Evolutionary conservation across 176 grass and related monocot species (phyloP), one percentile per base, ranked within the genome.

Genomic region (Neostapfia colusana): DNA sequence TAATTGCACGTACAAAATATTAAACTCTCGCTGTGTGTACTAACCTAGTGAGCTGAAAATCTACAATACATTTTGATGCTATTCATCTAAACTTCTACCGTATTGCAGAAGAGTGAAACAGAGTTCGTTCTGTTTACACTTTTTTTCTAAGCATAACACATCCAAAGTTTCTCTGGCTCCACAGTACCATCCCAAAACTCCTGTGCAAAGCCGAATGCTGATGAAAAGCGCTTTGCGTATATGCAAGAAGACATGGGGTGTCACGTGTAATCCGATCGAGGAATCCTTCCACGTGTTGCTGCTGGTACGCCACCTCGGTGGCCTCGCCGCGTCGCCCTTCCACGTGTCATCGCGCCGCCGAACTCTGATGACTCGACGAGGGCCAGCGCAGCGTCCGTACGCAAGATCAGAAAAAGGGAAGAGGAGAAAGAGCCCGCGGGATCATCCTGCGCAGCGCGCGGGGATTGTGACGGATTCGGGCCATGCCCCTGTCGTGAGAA

Each of bases 281-380:
- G 57, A 53, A 64, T 18, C 31, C 68, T 62, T 43, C 21, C 68
- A 81, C 68, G 68, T 73, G 68, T 27, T 64, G 15, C 64, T 6
- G 2, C 34, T 20, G 26, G 27, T 21, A 25, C 36, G 55, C 41
- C 74, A 76, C 59, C 25, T 28, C 18, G 18, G 25, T 16, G 26
- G 25, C 9, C 44, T 48, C 42, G 10, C 24, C 5, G 6, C 26
- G 0, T 38, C 20, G n/a, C 20, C 3, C 2, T 8, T 73, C 69
- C 14, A 54, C 72, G 12, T 42, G 23, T 60, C 72, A 1, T 1
- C 35, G 51, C 18, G 20, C 20, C 0, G 51, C 51, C 18, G 49
- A 17, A 51, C 17, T 15, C 44, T 17, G 46, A 17, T 0, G 46
- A 1, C 6, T 2, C 4, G 15, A 18, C 2, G 16, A 18, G 0